Base-by-base conservation (phyloP, 2,329 filamentous ascomycete species). In the Apiospora marii region DNA sequence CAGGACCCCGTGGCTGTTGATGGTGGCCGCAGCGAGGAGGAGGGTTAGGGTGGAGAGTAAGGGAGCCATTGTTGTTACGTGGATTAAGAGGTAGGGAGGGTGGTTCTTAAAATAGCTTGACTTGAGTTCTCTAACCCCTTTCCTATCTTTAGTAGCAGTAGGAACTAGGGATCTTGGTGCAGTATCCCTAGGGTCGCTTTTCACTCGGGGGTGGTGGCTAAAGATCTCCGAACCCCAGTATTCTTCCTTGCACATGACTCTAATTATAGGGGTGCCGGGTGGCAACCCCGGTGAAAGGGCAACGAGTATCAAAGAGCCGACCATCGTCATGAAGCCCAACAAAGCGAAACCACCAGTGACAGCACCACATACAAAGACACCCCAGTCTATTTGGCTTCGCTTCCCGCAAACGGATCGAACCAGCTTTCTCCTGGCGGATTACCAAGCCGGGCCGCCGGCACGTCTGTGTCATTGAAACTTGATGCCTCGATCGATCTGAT, bases 391-490 rank as follows among this genome's bases (percentile, higher is more conserved):
- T 41, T 37, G 19, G 19, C 34, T 64, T 22, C 51, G 22, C 22
- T 64, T n/a, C 58, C 58, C 58, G 58, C 58, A 64, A 64, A 37
- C 58, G 58, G 58, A 51, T 41, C 1, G 1, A 7, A 64, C 8
- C 4, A 4, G 22, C 58, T 14, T 64, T 64, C 41, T 41, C 58
- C 10, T 14, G 1, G 1, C 22, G 12, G 13, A 3, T 24, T 37
- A 41, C 58, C 58, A 64, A 64, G 58, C 58, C 58, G 58, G 58
- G 58, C 58, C 22, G 12, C 10, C 58, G 58, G 58, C 58, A 41
- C 34, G 6, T 34, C 14, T n/a, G 34, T 41, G 41, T 64, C n/a
- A 41, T 6, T 22, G 16, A 41, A 2, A 6, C 3, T 64, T 12
- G n/a, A 64, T 41, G 58, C 10, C 58, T 64, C 22, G 10, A 41